These are phyloP conservation scores for Galerina sulciceps DNA, from an alignment of 768 basidiomycete genomes.

Conservation along the genomic window DNA sequence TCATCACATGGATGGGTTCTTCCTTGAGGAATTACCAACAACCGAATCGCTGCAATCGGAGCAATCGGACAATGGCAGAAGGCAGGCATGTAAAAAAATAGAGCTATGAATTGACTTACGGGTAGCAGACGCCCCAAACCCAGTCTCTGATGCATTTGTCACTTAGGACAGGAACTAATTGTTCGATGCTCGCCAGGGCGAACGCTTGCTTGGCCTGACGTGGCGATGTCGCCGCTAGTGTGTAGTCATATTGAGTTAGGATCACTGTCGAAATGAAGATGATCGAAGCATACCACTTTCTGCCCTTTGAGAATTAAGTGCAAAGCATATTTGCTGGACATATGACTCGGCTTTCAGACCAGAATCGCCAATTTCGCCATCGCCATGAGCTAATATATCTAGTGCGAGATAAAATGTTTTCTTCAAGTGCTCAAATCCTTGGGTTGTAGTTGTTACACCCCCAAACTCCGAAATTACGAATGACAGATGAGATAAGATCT, in stretches of 20 bases:
- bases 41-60: background rate
- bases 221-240: slow-evolving; percentile 25
- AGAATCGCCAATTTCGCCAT: slow-evolving; percentile 26
- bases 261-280: background rate
- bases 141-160: slow-evolving; percentile 54
- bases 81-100: background rate
- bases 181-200: slow-evolving; percentile 76
- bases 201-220: slow-evolving; percentile 58
- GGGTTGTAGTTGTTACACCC: slow-evolving; percentile 59
- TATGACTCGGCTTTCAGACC: slow-evolving; percentile 30
- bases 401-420: slow-evolving; percentile 77
- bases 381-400: slow-evolving; percentile 61
- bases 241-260: slow-evolving; percentile 7
- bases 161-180: slow-evolving; percentile 67
- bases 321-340: slow-evolving; percentile 30
- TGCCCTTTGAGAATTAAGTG: slow-evolving; percentile 26
- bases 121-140: slow-evolving; percentile 65
- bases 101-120: slow-evolving; percentile 35
- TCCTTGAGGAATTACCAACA: background rate
- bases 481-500: slow-evolving; percentile 67
- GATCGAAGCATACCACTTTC: slow-evolving; percentile 26
- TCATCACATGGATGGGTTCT: background rate
- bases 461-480: slow-evolving; percentile 85
- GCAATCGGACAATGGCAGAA: background rate
- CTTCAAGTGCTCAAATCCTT: slow-evolving; percentile 73